Evolutionary conservation across 1,139 yeast species (phyloP).

Genomic region (Geotrichum cucujoidarum): DNA sequence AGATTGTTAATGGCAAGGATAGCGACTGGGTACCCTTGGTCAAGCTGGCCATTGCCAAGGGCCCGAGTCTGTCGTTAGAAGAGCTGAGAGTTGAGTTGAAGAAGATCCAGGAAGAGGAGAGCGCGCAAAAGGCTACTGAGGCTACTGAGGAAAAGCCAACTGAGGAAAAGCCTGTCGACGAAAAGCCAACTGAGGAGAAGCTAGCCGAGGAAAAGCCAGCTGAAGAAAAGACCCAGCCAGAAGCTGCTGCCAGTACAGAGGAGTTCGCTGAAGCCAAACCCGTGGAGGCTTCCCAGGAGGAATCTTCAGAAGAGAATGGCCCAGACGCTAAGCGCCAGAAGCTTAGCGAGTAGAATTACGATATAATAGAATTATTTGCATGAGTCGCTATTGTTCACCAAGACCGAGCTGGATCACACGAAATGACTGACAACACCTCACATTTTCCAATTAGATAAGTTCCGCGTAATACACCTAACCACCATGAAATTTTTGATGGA

Average conservation of each 20-base stretch:
- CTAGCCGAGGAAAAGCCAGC: neutral
- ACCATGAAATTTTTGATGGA: slow-evolving; percentile 8
- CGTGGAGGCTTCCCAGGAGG: slow-evolving; percentile 1
- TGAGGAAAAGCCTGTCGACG: neutral
- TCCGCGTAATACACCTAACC: slow-evolving; percentile 9
- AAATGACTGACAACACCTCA: too few species aligned
- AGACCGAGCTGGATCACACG: too few species aligned
- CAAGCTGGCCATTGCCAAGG: slow-evolving; percentile 13
- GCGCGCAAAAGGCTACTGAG: neutral
- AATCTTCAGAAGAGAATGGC: neutral
- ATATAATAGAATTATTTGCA: too few species aligned
- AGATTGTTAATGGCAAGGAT: slow-evolving; percentile 40
- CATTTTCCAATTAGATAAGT: neutral
- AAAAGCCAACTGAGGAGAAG: neutral
- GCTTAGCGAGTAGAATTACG: neutral
- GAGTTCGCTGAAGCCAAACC: neutral
- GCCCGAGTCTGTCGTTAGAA: slow-evolving; percentile 11
- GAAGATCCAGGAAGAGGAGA: neutral
- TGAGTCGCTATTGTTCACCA: too few species aligned
- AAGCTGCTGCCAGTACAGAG: neutral
- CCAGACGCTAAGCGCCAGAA: too few species aligned
- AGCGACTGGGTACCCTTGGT: slow-evolving; percentile 20
- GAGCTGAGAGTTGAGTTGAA: neutral
- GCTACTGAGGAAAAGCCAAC: neutral
- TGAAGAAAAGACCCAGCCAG: neutral